Conservation (phyloP, 179 eudicot genomes). For the Carnegiea gigantea region DNA sequence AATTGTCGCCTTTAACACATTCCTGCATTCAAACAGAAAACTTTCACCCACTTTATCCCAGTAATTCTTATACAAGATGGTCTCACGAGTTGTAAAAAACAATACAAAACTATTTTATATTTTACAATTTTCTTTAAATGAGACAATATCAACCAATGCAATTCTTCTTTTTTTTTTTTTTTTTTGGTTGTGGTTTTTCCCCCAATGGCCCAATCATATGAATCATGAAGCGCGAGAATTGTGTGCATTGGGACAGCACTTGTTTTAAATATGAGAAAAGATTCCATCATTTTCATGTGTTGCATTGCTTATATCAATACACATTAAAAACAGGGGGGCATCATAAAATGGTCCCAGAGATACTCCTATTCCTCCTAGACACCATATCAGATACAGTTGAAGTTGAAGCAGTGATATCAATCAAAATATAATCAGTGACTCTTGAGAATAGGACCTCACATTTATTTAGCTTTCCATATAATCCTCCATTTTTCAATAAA, state of each 20-base stretch:
- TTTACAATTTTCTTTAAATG: not conserved
- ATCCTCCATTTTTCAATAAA: slow-evolving; percentile 6
- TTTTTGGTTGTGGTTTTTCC: not conserved
- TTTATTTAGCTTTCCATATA: not conserved
- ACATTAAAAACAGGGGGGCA: slow-evolving; percentile 8
- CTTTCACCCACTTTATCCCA: no score
- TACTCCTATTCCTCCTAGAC: not conserved
- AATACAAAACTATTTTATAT: no score
- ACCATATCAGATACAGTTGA: slow-evolving; percentile 7
- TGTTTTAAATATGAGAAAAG: slow-evolving; percentile 2
- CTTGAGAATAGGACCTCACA: slow-evolving; percentile 10
- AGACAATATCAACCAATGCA: no score
- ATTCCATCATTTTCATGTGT: slow-evolving; percentile 1
- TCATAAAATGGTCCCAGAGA: slow-evolving; percentile 20
- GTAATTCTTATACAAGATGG: not conserved
- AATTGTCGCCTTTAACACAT: slow-evolving; percentile 81
- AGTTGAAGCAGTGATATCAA: slow-evolving; percentile 15
- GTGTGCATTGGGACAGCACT: not conserved
- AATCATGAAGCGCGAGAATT: not conserved
- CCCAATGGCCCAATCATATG: not conserved
- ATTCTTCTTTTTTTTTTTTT: no score
- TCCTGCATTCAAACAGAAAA: slow-evolving; percentile 46
- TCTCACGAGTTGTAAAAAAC: not conserved
- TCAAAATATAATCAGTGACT: slow-evolving; percentile 4
- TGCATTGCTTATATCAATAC: not conserved